These are phyloP conservation scores for Chalaropsis ovoidea DNA, from an alignment of 2,329 filamentous ascomycete genomes.

Conservation along the genomic window DNA sequence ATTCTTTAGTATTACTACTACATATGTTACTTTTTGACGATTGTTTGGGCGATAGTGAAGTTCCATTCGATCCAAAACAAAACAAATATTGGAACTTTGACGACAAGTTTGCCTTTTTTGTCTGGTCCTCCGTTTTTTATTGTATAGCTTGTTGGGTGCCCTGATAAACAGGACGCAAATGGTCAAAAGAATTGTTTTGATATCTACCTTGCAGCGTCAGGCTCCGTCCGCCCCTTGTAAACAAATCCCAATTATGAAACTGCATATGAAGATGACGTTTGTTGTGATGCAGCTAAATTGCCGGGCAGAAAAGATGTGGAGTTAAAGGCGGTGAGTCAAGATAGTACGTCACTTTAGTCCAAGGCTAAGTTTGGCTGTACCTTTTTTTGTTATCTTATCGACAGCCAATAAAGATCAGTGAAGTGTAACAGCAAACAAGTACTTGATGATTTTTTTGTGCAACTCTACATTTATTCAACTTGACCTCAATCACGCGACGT, in stretches of 20 bases:
- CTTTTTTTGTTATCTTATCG: slow-evolving; percentile 19
- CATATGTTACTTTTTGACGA: slow-evolving; percentile 12
- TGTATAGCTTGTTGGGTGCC: slow-evolving; percentile 2
- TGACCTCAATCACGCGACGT: neutral
- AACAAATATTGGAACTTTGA: neutral
- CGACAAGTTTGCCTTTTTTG: neutral
- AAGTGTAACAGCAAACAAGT: neutral
- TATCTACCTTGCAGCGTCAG: neutral
- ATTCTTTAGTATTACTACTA: slow-evolving; percentile 8
- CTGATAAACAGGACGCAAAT: neutral
- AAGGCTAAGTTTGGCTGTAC: too few relatives aligned
- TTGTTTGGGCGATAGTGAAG: neutral
- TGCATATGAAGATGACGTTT: neutral
- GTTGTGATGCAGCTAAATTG: neutral
- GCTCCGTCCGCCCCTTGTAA: neutral
- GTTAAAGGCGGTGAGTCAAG: neutral
- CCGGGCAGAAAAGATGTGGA: neutral
- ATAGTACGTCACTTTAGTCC: neutral
- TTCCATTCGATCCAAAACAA: neutral
- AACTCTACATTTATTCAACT: neutral
- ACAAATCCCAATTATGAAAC: neutral
- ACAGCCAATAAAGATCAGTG: slow-evolving; percentile 2
- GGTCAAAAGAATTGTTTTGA: neutral
- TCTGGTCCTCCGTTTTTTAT: neutral
- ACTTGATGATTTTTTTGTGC: slow-evolving; percentile 13